Percentiles rank a stretch among this genome's conserved stretches.
Evolutionary conservation across 2,329 filamentous ascomycete genomes (phyloP).

Genomic region (Fusarium staphyleae): DNA sequence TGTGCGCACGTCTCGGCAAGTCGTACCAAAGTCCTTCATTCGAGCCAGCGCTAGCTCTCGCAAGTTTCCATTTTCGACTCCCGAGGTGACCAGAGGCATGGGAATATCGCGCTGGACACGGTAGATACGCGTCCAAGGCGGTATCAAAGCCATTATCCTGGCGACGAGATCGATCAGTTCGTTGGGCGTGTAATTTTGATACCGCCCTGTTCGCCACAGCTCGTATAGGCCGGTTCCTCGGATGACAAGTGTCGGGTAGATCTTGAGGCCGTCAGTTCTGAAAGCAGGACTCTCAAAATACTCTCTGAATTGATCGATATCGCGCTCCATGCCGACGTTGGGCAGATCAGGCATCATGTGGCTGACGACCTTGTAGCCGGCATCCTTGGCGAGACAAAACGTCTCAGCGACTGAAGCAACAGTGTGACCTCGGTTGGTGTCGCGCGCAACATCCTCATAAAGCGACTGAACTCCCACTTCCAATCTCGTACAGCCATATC

Average conservation of each 20-base stretch:
- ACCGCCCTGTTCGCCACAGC: constrained; percentile 93
- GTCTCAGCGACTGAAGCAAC: constrained; percentile 95
- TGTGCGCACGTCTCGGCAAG: constrained; percentile 94
- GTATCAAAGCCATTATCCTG: constrained; percentile 91
- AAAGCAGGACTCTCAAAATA: constrained; percentile 98
- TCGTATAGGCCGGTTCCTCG: constrained; percentile 96
- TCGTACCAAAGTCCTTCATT: constrained; percentile 99
- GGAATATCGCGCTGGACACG: constrained; percentile 98
- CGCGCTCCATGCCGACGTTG: constrained; percentile 97
- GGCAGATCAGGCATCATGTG: constrained; percentile 99
- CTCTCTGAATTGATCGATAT: constrained; percentile 94
- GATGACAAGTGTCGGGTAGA: constrained; percentile 97
- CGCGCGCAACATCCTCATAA: constrained; percentile 97
- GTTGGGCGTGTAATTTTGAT: constrained; percentile 99
- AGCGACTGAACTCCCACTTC: constrained; percentile 96
- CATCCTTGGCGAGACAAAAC: constrained; percentile 96
- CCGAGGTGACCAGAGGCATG: constrained; percentile 99
- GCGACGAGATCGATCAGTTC: constrained; percentile 94
- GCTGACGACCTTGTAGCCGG: constrained; percentile 97
- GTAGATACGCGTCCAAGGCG: constrained; percentile 98
- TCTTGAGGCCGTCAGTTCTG: constrained; percentile 95
- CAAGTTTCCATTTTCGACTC: constrained; percentile 96
- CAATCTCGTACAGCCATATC: constrained; percentile 95
- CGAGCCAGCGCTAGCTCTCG: constrained; percentile 91
- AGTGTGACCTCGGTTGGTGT: constrained; percentile 96